Conservation (phyloP, 2,329 filamentous ascomycete genomes). For the Aspergillus caelatus region DNA sequence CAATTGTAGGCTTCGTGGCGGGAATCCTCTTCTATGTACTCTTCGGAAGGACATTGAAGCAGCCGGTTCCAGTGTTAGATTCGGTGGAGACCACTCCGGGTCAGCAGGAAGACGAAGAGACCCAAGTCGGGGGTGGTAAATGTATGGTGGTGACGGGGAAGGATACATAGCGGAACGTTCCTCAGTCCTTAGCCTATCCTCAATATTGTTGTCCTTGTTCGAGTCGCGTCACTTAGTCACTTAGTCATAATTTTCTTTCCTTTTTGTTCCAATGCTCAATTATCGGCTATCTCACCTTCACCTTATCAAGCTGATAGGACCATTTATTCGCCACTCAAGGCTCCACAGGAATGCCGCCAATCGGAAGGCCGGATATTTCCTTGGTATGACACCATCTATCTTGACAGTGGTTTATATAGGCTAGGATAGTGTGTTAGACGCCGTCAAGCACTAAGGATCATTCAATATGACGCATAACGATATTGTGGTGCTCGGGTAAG, state of each 20-base stretch:
- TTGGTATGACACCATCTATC: background rate
- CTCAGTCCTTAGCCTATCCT: background rate
- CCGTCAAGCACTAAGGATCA: background rate
- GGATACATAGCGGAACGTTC: background rate
- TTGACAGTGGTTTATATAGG: background rate
- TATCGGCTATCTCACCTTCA: background rate
- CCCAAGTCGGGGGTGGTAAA: background rate
- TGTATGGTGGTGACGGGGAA: background rate
- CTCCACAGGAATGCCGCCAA: slow-evolving; percentile 16
- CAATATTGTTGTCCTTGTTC: background rate
- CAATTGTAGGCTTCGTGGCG: slow-evolving; percentile 18
- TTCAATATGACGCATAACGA: slow-evolving; percentile 2
- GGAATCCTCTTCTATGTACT: slow-evolving; percentile 18
- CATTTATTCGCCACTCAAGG: background rate
- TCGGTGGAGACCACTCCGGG: background rate
- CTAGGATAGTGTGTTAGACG: background rate
- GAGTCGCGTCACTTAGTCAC: background rate
- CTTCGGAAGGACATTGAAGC: slow-evolving; percentile 12
- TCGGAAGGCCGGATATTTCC: slow-evolving; percentile 2
- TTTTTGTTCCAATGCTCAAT: background rate
- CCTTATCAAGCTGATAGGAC: background rate
- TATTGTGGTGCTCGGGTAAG: slow-evolving; percentile 8
- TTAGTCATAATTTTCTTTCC: background rate
- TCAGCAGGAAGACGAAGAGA: background rate
- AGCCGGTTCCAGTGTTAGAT: background rate